Base-by-base conservation (phyloP, 2,329 filamentous ascomycete species). In the Aspergillus fumigatiaffinis region DNA sequence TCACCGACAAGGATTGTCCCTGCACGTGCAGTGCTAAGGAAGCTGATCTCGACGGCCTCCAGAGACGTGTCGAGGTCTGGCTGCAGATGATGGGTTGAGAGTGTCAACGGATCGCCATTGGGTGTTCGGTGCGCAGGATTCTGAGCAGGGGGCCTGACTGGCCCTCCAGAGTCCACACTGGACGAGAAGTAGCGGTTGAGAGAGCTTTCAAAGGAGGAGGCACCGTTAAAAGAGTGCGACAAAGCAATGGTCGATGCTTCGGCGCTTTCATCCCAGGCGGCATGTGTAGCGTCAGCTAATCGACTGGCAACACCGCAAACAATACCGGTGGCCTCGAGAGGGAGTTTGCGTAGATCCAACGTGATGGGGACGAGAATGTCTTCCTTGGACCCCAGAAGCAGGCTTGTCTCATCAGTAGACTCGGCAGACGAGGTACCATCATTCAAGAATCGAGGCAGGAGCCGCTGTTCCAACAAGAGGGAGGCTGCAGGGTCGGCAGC, bases 271-370 rank as follows among this genome's bases (percentile, higher is more conserved):
- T 62, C 71, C 58, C 78, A 77, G 35, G 72, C 71, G 64, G 77
- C 77, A 54, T 80, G 75, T 73, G 91, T 87, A 49, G 90, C 89
- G 51, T 89, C 85, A 0, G 92, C 89, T 28, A 97, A 80, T 54
- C 87, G 84, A 26, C 92, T 91, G 0, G 93, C 92, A 2, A 99
- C 91, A 28, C 94, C 93, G 65, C 92, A 97, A 3, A 99, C 91
- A 57, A 99, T 97, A 23, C 93, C 93, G 0, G 92, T 96, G 7
- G 91, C 92, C 72, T 96, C 91, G 46, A 93, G 82, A 0, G 93
- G 90, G 44, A 97, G 78, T 46, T 85, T 86, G 21, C 85, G 86
- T 26, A 99, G 81, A 66, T 97, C 91, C 3, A 99, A 82, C 57
- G 92, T 93, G 65, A 99, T 94, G 1, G 94, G 92, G 1, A 95